Evolutionary conservation across 768 basidiomycete species (phyloP).

Genomic region (Antrodiella citrinella): DNA sequence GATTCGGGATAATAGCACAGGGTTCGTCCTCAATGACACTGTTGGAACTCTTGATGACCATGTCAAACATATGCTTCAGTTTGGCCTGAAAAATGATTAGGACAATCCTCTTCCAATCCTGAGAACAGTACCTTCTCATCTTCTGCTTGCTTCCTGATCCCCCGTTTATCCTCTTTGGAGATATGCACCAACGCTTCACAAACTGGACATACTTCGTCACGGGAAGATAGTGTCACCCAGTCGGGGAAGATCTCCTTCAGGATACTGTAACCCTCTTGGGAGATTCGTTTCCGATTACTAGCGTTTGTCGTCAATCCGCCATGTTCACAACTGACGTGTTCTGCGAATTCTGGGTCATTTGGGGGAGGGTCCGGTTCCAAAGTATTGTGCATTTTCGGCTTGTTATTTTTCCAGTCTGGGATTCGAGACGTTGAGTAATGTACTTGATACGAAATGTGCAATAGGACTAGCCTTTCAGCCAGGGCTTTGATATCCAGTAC

Average conservation of each 20-base stretch:
- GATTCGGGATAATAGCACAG: conserved; percentile 51
- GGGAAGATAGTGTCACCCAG: conserved; percentile 51
- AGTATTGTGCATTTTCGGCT: conserved; percentile 69
- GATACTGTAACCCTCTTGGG: conserved; percentile 49
- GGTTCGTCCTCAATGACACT: conserved; percentile 39
- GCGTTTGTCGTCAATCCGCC: conserved; percentile 47
- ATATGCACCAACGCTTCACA: conserved; percentile 51
- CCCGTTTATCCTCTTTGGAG: conserved; percentile 55
- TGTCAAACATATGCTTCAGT: conserved; percentile 56
- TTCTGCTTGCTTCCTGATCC: conserved; percentile 58
- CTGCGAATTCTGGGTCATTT: conserved; percentile 43
- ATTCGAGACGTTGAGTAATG: not conserved
- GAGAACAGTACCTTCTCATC: conserved; percentile 60
- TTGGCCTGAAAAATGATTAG: conserved; percentile 36
- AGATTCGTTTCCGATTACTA: conserved; percentile 53
- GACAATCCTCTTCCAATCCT: not conserved
- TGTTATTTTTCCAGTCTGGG: conserved; percentile 64
- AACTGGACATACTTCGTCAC: conserved; percentile 47
- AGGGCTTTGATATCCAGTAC: conserved; percentile 72
- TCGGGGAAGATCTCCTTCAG: conserved; percentile 52
- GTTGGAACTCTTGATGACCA: conserved; percentile 37
- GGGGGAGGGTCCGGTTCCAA: conserved; percentile 59
- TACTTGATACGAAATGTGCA: conserved; percentile 1
- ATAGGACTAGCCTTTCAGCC: conserved; percentile 57
- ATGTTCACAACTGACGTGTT: conserved; percentile 69